phyloP scores from a whole-genome alignment of 805 yeast genomes.

The Saccharomycopsis javanensis region DNA sequence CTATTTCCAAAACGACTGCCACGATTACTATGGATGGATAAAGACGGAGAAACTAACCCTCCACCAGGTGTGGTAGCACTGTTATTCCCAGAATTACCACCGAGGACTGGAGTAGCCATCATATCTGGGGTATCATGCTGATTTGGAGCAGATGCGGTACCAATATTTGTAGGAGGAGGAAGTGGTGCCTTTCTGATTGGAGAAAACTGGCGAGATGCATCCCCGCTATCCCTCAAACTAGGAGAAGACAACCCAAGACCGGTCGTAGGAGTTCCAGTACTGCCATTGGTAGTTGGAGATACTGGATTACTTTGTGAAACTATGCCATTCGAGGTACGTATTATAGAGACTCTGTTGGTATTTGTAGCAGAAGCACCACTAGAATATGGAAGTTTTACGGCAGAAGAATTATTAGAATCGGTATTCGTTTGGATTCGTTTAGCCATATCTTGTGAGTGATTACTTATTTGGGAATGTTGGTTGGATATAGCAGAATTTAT shows the following conservation, averaged over 20 bases:
- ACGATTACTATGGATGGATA: not conserved
- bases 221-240: constrained; percentile 7
- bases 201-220: constrained; percentile 31
- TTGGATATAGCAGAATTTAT: not conserved
- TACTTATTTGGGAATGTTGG: not conserved
- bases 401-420: not conserved
- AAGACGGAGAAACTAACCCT: not conserved
- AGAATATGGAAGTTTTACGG: not conserved
- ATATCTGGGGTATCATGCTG: not conserved
- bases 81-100: not conserved
- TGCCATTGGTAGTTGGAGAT: constrained; percentile 1
- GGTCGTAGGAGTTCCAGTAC: not conserved
- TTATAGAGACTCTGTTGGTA: not conserved
- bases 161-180: constrained; percentile 32
- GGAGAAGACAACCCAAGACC: constrained; percentile 1
- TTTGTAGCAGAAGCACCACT: not conserved
- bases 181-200: constrained; percentile 70
- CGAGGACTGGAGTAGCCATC: not conserved
- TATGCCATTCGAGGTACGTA: not conserved
- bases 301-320: constrained; percentile 1
- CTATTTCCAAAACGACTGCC: not conserved
- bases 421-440: not conserved
- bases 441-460: not conserved
- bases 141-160: not conserved
- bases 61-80: not conserved